These are phyloP conservation scores for Sporothrix dimorphospora DNA, from an alignment of 2,329 filamentous ascomycete genomes.

Conservation along the genomic window DNA sequence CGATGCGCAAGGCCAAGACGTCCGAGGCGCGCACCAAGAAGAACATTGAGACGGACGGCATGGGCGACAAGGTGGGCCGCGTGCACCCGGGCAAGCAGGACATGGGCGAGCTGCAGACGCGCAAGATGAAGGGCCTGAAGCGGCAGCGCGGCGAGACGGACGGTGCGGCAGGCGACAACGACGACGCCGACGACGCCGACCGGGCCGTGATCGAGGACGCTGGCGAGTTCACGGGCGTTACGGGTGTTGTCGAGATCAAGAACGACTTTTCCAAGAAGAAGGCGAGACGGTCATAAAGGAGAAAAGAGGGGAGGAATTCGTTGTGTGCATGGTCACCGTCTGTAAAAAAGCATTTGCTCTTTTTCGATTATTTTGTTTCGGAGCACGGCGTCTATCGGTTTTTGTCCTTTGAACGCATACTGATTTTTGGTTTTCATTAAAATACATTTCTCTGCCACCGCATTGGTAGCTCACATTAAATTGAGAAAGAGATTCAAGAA, in stretches of 20 bases:
- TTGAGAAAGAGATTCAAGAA: too few relatives aligned
- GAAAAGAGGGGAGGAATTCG: too few relatives aligned
- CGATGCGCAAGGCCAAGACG: slow-evolving; percentile 81
- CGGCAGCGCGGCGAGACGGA: slow-evolving; percentile 66
- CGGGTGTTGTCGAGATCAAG: slow-evolving; percentile 26
- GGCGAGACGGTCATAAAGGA: slow-evolving; percentile 40
- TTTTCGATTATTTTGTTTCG: slow-evolving; percentile 20
- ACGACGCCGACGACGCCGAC: slow-evolving; percentile 37
- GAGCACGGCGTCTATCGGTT: slow-evolving; percentile 28
- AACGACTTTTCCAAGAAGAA: slow-evolving; percentile 45
- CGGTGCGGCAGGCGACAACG: slow-evolving; percentile 29
- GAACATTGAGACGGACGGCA: slow-evolving; percentile 87
- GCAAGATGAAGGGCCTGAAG: slow-evolving; percentile 99
- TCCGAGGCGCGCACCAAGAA: slow-evolving; percentile 84
- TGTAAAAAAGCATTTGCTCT: slow-evolving; percentile 18
- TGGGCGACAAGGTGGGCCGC: slow-evolving; percentile 95
- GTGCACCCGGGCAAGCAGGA: slow-evolving; percentile 93
- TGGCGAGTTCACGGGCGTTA: slow-evolving; percentile 26
- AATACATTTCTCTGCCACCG: neutral
- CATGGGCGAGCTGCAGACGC: slow-evolving; percentile 81
- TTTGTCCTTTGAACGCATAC: slow-evolving; percentile 10
- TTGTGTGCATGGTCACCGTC: neutral
- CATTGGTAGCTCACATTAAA: neutral
- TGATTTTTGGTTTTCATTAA: neutral
- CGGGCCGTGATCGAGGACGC: slow-evolving; percentile 1